Evolutionary conservation across 306 rosid species (phyloP), one percentile per base, ranked within the genome.

Genomic region (Vigna angularis): DNA sequence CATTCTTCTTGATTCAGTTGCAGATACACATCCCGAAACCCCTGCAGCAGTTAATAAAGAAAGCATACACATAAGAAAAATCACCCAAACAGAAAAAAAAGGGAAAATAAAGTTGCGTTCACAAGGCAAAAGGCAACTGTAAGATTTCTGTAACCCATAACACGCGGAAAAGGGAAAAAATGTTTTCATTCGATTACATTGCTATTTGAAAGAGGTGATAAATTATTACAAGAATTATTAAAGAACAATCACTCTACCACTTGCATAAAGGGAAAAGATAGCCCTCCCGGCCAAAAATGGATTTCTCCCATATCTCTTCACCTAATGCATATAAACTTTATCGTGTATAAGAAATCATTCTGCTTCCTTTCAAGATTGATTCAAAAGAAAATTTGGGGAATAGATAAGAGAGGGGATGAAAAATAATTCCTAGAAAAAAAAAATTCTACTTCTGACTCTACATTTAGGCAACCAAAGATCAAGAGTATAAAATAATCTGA

Each of bases 371-470:
- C 73, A 87, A 81, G 70, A 66, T 87, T 88, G 85, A 77, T 69
- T 83, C 66, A 83, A 79, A 77, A 80, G 62, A 61, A 32, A 78
- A 84, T 72, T 67, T 53, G 6, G 64, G 32, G 48, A 18, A 61
- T 68, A 26, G 18, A 53, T 30, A 69, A 38, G 44, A 71, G 44
- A 30, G 26, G 40, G 48, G 66, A 17, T 45, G n/a, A 45, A 72
- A 48, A 72, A 82, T 72, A 36, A 53, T 70, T 82, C 86, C 93
- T 90, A 83, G 59, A 56, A 61, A 75, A 84, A 88, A 89, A 91
- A 92, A 55, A 89, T 86, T 86, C 91, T 89, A 83, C 93, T 88
- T 89, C 92, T 87, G 91, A 77, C 88, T 83, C 85, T 76, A 89
- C 81, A 83, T 76, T 78, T 74, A 69, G 72, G 87, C 75, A 71